Conservation (phyloP, 768 basidiomycete genomes). For the Cubamyces lactineus region DNA sequence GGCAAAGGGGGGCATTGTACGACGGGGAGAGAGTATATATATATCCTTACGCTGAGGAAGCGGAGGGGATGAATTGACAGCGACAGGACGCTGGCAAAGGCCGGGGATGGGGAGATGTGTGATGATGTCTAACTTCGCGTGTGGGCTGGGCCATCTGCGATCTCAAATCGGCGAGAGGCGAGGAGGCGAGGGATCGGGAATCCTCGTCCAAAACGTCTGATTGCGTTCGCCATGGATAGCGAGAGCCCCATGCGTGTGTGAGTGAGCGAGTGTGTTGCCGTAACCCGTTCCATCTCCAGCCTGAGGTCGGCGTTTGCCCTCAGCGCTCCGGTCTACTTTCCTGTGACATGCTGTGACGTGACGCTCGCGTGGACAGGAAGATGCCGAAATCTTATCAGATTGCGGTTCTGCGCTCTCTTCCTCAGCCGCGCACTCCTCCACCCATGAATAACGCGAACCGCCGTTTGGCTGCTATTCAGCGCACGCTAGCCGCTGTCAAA, state of each 20-base stretch:
- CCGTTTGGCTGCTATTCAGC: constrained; percentile 16
- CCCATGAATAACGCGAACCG: constrained; percentile 14
- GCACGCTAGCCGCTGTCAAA: not conserved
- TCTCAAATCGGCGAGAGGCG: not conserved
- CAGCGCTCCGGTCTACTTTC: not conserved
- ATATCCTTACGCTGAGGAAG: too few species aligned
- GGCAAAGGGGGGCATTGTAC: not conserved
- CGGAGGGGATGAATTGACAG: too few species aligned
- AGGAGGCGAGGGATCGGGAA: not conserved
- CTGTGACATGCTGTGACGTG: not conserved
- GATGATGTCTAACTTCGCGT: too few species aligned
- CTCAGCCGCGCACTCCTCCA: not conserved
- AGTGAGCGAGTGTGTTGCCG: not conserved
- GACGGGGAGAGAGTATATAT: too few species aligned
- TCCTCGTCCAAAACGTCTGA: not conserved
- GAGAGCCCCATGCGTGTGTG: not conserved
- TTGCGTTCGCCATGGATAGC: not conserved
- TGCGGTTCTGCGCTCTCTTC: constrained; percentile 3
- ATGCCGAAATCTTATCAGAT: constrained; percentile 23
- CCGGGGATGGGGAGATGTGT: too few species aligned
- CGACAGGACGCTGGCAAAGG: too few species aligned
- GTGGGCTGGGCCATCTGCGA: not conserved
- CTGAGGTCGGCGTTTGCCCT: not conserved
- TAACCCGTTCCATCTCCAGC: not conserved
- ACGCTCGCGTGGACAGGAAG: not conserved